A percentile compares a stretch with the other conserved stretches of the same genome.
Conservation (phyloP, 345 rosid genomes). For the Syzygium aromaticum region DNA sequence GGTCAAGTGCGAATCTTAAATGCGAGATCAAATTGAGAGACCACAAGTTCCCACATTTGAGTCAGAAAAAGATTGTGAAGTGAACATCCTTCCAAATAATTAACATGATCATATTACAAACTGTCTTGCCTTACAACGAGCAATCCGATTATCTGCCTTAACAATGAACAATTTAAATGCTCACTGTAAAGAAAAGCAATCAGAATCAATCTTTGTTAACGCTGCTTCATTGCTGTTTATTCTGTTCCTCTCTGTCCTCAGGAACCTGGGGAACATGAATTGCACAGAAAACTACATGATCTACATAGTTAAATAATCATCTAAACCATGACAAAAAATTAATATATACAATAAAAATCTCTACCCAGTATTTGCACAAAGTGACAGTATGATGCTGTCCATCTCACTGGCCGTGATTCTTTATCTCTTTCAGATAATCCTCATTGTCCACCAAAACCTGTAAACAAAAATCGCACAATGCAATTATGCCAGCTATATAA, state of each 20-base stretch:
- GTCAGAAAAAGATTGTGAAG: not conserved
- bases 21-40: not conserved
- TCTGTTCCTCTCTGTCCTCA: not conserved
- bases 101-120: not conserved
- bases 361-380: not conserved
- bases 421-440: conserved; percentile 26
- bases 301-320: not conserved
- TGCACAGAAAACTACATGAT: not conserved
- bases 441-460: conserved; percentile 39
- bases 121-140: not conserved
- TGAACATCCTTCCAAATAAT: not conserved
- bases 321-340: not conserved
- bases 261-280: not conserved
- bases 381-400: not conserved
- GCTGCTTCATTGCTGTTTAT: not conserved
- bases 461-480: not conserved
- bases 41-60: not conserved
- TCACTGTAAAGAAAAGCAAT: not conserved
- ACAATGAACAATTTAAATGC: not conserved
- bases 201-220: not conserved
- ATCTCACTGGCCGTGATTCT: not conserved
- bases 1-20: not conserved
- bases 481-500: not conserved
- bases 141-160: not conserved
- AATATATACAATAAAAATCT: not conserved